A percentile compares a stretch with the other conserved stretches of the same genome.
These are phyloP conservation scores for Podila epicladia DNA, from an alignment of 192 early-diverging fungal species.

Conservation along the genomic window DNA sequence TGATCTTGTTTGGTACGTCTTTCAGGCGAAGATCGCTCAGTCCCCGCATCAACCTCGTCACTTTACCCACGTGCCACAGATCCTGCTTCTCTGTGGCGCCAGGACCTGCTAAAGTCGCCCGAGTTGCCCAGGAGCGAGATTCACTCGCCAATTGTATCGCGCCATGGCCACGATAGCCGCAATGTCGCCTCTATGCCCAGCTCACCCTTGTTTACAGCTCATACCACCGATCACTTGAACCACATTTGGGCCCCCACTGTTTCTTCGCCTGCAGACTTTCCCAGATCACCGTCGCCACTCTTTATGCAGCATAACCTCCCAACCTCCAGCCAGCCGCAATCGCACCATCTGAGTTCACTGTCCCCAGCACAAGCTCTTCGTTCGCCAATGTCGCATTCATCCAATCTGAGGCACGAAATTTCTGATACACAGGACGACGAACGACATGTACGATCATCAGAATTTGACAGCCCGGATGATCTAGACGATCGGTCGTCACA, in stretches of 20 bases:
- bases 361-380: conserved; percentile 42
- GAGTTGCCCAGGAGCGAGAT: conserved; percentile 30
- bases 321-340: conserved; percentile 41
- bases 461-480: conserved; percentile 22
- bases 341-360: conserved; percentile 36
- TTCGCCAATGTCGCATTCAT: conserved; percentile 42
- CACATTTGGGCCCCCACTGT: conserved; percentile 51
- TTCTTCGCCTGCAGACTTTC: conserved; percentile 57
- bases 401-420: conserved; percentile 37
- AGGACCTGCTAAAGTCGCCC: conserved; percentile 25
- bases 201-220: conserved; percentile 38
- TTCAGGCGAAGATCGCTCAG: conserved; percentile 14
- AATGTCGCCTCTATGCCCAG: conserved; percentile 51
- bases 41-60: conserved; percentile 20
- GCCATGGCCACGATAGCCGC: conserved; percentile 32
- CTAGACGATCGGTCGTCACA: conserved; percentile 53
- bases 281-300: conserved; percentile 65
- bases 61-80: conserved; percentile 18
- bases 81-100: conserved; percentile 47
- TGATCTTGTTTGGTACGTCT: conserved; percentile 5
- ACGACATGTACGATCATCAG: conserved; percentile 10
- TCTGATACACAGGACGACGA: conserved; percentile 52
- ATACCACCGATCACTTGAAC: conserved; percentile 47
- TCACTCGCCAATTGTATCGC: conserved; percentile 32
- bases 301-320: conserved; percentile 54